Conservation (phyloP, 1,284 basidiomycete species). For the Chiua sp. region DNA sequence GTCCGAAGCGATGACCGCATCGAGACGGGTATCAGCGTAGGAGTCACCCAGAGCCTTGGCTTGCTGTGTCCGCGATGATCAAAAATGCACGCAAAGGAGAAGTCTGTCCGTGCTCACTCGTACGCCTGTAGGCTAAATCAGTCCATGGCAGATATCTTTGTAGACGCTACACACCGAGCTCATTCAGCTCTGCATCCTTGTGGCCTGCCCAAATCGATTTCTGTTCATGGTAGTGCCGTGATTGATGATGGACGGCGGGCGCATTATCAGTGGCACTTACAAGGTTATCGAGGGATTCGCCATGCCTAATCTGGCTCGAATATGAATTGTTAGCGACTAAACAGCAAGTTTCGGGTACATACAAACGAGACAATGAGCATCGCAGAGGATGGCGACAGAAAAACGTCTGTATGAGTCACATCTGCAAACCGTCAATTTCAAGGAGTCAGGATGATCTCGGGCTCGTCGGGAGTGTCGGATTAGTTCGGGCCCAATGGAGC, state of each 20-base stretch:
- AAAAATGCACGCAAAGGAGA: background rate
- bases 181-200: conserved; percentile 82
- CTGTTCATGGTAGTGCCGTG: conserved; percentile 35
- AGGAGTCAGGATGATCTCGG: too few species aligned
- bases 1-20: conserved; percentile 80
- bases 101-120: conserved; percentile 50
- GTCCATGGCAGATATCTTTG: conserved; percentile 7
- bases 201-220: conserved; percentile 80
- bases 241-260: too few species aligned
- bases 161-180: conserved; percentile 70
- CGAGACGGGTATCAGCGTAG: conserved; percentile 61
- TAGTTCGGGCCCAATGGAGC: too few species aligned
- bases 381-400: too few species aligned
- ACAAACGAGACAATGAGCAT: too few species aligned
- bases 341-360: too few species aligned
- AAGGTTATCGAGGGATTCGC: conserved; percentile 65
- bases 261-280: conserved; percentile 38
- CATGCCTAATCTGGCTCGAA: too few species aligned
- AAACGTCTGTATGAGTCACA: too few species aligned
- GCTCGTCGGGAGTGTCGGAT: too few species aligned
- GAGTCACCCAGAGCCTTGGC: conserved; percentile 77
- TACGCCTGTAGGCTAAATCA: conserved; percentile 55
- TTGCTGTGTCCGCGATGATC: conserved; percentile 58
- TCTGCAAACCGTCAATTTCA: too few species aligned
- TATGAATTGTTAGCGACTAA: too few species aligned